Evolutionary conservation across 352 stramenopile species (phyloP), one percentile per base, ranked within the genome.

Genomic region (Globisporangium cederbergense): DNA sequence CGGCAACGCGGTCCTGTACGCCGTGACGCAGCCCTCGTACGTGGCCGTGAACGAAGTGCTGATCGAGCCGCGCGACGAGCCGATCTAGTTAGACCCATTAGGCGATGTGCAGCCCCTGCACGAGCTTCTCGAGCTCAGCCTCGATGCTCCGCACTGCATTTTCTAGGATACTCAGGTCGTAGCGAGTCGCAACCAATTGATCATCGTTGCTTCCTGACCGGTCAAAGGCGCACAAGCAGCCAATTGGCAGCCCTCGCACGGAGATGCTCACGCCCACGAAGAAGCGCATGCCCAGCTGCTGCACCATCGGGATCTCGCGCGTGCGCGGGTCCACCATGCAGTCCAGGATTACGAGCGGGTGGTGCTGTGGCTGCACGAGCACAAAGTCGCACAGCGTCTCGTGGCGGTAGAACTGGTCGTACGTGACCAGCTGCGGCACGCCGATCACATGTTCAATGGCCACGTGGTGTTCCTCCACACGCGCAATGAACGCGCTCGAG

Each of bases 31-130:
- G 54, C 90, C 91, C 22, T 57, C 77, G 22, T 90, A 96, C 71
- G 89, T 97, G 25, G 86, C 88, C 11, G 84, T 97, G 56, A 98
- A 97, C 70, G 89, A 94, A 64, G 79, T 98, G 52, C 76, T 98
- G 50, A 89, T 98, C 43, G 89, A 98, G 71, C 86, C 89, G 38
- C 83, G 89, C 45, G 90, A 97, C 72, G 88, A 97, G 66, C 81
- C 81, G 28, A 90, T 88, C 50, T 90, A 47, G 25, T 28, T 28
- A 28, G 25, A 28, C 25, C 25, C 25, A 47, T n/a, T 20, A 86
- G 49, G 57, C 70, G 46, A 84, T 51, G 55, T 74, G 51, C 62
- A 89, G 55, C 7, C 73, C 76, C 58, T 80, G 58, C 8, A 87
- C 56, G 11, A 87, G 65, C 47, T 58, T 69, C 62, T 85, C 78